Conservation (phyloP, 148 eudicot species). For the Camellia japonica region DNA sequence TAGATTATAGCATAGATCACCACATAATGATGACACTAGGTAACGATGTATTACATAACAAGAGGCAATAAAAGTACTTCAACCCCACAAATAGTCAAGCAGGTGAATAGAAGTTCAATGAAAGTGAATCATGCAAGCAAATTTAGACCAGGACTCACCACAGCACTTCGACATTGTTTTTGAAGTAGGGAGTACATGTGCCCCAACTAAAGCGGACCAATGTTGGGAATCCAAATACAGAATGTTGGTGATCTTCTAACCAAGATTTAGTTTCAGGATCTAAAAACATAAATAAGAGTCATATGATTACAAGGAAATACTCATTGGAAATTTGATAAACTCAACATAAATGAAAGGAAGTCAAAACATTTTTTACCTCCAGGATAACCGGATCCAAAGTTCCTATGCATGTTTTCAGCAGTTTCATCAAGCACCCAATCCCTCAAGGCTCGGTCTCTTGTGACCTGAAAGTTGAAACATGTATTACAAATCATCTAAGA, state of each 20-base stretch:
- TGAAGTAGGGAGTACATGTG: constrained; percentile 76
- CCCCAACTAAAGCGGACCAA: constrained; percentile 98
- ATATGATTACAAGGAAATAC: background rate
- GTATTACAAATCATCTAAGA: background rate
- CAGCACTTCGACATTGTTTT: constrained; percentile 61
- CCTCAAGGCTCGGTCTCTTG: constrained; percentile 84
- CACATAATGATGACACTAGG: background rate
- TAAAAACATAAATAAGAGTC: constrained; percentile 20
- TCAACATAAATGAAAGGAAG: constrained; percentile 8
- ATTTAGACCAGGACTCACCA: constrained; percentile 49
- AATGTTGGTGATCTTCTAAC: constrained; percentile 81
- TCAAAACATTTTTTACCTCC: constrained; percentile 49
- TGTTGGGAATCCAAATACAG: constrained; percentile 91
- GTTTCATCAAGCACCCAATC: constrained; percentile 89
- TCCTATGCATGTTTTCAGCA: constrained; percentile 65
- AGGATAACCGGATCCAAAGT: constrained; percentile 96
- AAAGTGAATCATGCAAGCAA: background rate
- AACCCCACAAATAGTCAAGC: no score
- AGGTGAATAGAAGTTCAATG: background rate
- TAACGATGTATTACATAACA: background rate
- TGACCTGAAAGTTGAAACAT: constrained; percentile 50
- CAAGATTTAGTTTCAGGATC: constrained; percentile 93
- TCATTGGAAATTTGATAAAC: background rate
- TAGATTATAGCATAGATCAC: background rate
- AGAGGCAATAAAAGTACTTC: background rate